phyloP scores from a whole-genome alignment of 2,329 filamentous ascomycete species.

The Scopulariopsis brevicaulis region DNA sequence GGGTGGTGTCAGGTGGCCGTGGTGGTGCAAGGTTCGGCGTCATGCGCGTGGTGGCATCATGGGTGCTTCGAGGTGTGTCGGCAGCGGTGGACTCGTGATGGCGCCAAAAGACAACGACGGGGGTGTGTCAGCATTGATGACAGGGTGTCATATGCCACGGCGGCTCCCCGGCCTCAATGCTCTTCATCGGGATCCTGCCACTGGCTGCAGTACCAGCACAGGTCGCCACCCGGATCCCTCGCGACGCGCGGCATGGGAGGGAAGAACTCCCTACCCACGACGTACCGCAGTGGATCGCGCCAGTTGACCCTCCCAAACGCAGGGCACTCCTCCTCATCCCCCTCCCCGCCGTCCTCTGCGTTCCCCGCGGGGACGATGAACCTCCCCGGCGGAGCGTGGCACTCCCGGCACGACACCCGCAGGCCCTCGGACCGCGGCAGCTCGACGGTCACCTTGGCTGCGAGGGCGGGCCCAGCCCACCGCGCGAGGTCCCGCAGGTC shows the following conservation, averaged over 20 bases:
- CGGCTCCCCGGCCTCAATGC: background rate
- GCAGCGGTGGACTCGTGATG: no score
- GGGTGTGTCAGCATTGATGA: background rate
- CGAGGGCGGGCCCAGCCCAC: background rate
- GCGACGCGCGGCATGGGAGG: background rate
- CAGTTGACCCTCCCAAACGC: background rate
- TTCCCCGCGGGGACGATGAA: background rate
- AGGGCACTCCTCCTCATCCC: background rate
- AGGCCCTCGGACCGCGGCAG: background rate
- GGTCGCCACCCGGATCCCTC: background rate
- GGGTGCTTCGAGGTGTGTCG: no score
- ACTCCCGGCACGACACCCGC: background rate
- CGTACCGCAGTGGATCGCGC: background rate
- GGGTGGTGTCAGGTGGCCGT: background rate
- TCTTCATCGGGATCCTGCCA: background rate
- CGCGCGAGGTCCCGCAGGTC: background rate
- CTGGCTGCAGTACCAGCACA: background rate
- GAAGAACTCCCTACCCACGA: background rate
- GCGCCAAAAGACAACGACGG: no score
- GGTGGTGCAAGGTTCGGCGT: background rate
- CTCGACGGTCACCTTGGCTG: background rate
- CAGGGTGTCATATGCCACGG: background rate
- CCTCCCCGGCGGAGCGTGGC: background rate
- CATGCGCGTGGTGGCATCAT: no score
- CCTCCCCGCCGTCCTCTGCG: background rate